phyloP scores from a whole-genome alignment of 192 early-diverging fungal species.

The Umbelopsis sp. region DNA sequence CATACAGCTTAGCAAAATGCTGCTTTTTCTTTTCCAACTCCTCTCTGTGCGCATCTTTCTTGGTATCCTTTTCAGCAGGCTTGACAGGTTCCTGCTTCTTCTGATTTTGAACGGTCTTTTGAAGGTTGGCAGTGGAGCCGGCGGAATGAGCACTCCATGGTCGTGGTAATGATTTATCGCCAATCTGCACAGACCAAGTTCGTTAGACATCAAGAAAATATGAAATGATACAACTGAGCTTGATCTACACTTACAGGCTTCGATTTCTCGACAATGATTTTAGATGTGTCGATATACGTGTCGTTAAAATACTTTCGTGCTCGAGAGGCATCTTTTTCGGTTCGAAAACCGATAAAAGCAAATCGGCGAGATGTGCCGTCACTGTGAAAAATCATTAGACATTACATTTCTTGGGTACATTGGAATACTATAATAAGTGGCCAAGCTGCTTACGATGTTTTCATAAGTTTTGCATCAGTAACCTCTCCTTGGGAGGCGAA shows the following conservation, averaged over 20 bases:
- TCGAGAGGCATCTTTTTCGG: constrained; percentile 81
- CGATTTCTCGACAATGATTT: constrained; percentile 85
- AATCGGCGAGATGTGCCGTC: constrained; percentile 84
- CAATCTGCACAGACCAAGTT: constrained; percentile 50
- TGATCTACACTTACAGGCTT: constrained; percentile 59
- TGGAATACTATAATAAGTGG: neutral
- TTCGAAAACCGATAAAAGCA: constrained; percentile 90
- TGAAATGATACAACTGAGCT: neutral
- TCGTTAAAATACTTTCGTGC: constrained; percentile 87
- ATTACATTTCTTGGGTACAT: neutral
- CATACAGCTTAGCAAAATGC: constrained; percentile 46
- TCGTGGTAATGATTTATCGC: constrained; percentile 79
- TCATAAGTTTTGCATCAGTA: constrained; percentile 90
- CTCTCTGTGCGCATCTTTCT: constrained; percentile 38
- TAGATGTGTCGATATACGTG: constrained; percentile 91
- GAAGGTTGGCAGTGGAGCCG: constrained; percentile 73
- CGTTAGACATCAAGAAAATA: neutral
- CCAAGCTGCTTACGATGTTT: constrained; percentile 62
- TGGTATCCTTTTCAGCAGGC: constrained; percentile 24
- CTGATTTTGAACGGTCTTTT: constrained; percentile 20
- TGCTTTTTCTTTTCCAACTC: constrained; percentile 55
- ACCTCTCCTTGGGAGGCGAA: constrained; percentile 84
- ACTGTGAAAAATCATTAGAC: constrained; percentile 36
- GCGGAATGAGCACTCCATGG: constrained; percentile 91
- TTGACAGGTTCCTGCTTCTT: constrained; percentile 25